Evolutionary conservation across 495 filamentous ascomycete species (phyloP), one percentile per base, ranked within the genome.

Genomic region (Halenospora varia): DNA sequence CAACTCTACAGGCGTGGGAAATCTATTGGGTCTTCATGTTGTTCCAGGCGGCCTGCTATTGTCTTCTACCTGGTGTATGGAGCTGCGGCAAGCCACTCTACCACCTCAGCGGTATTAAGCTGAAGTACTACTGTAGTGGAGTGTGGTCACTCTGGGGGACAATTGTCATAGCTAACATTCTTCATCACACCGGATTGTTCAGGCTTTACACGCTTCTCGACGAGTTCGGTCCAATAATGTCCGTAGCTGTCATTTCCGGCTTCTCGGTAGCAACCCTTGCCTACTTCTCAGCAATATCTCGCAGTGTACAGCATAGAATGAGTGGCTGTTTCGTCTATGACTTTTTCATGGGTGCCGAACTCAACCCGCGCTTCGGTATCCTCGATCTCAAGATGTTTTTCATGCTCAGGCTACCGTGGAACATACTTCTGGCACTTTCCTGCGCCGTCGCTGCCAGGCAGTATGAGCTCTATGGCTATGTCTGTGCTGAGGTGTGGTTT

Each of bases 321-420:
- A 94, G 88, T 48, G 94, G 94, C 29, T 82, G 86, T 69, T 88
- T 82, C 44, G 77, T 98, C 66, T 97, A 97, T 71, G 94, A 98
- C 75, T 97, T 96, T 77, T 98, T 96, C 82, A 96, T 98, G 92
- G 94, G 94, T 54, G 91, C 94, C 10, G 94, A 98, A 77, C 78
- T 98, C 46, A 96, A 98, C 77, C 94, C 94, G 9, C 82, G 94
- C 50, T 96, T 97, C 69, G 88, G 87, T 24, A 84, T 93, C 60
- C 77, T 98, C 55, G 94, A 98, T 70, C 89, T 97, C 76, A 98
- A 98, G 82, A 97, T 98, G 94, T 97, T 98, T 77, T 96, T 93
- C 68, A 94, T 97, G 75, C 92, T 98, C 59, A 89, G 94, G 59
- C 79, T 98, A 50, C 94, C 94, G 41, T 98, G 94, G 94, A 97